Conservation (phyloP, 1,139 yeast genomes). For the Candida tetrigidarum region DNA sequence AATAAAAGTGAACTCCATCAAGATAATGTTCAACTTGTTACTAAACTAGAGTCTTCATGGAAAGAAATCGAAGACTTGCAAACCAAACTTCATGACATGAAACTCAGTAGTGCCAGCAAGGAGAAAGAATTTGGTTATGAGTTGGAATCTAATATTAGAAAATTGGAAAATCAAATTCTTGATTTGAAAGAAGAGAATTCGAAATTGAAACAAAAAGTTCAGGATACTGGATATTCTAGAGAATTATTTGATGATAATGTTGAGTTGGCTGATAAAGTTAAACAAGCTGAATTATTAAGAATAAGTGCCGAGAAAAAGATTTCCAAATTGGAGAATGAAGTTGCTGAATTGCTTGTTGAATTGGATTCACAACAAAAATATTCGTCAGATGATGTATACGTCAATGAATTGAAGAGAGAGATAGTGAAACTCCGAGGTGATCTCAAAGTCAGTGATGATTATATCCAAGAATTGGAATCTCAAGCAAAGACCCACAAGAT, state of each 20-base stretch:
- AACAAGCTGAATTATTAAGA: constrained; percentile 6
- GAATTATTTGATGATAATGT: constrained; percentile 10
- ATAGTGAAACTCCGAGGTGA: constrained; percentile 6
- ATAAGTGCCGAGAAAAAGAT: constrained; percentile 6
- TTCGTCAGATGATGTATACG: constrained; percentile 2
- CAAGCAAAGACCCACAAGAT: neutral
- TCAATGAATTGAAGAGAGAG: constrained; percentile 7
- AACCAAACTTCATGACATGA: constrained; percentile 6
- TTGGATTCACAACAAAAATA: constrained; percentile 4
- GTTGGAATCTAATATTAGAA: constrained; percentile 2
- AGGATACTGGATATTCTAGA: neutral
- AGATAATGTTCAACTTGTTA: constrained; percentile 5
- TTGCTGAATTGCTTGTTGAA: constrained; percentile 8
- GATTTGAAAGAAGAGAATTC: constrained; percentile 8
- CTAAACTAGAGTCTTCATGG: constrained; percentile 2
- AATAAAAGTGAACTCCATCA: constrained; percentile 3
- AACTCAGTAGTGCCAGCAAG: constrained; percentile 1
- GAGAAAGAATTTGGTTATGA: constrained; percentile 1
- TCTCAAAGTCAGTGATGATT: constrained; percentile 7
- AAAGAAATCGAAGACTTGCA: constrained; percentile 8
- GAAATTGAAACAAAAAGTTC: constrained; percentile 4
- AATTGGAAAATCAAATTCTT: constrained; percentile 2
- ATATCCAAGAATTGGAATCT: constrained; percentile 9
- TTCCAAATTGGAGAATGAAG: constrained; percentile 5
- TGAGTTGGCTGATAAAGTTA: constrained; percentile 7